Evolutionary conservation across 1,284 basidiomycete species (phyloP).

Genomic region (Trichosporon asahii): DNA sequence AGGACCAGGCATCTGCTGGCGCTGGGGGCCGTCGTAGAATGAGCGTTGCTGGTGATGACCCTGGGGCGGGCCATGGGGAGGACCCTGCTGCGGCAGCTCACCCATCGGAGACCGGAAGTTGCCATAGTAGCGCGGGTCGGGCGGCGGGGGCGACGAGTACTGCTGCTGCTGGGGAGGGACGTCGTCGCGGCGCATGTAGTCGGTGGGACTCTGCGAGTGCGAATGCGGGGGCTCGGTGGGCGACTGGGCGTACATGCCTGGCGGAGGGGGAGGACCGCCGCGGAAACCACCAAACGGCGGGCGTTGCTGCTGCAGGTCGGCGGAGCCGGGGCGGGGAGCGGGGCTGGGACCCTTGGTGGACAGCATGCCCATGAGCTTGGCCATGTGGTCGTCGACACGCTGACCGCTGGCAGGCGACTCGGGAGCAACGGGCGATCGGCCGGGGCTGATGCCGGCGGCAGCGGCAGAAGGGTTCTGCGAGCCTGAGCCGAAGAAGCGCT

Average conservation of each 20-base stretch:
- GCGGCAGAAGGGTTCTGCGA: background rate
- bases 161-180: slow-evolving; percentile 14
- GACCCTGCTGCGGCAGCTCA: slow-evolving; percentile 10
- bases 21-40: slow-evolving; percentile 10
- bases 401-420: background rate
- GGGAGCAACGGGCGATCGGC: background rate
- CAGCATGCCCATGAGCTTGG: slow-evolving; percentile 44
- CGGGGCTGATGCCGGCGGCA: slow-evolving; percentile 2
- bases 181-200: slow-evolving; percentile 14
- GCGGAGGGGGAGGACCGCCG: slow-evolving; percentile 14
- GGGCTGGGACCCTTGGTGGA: slow-evolving; percentile 28
- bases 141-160: slow-evolving; percentile 19
- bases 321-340: slow-evolving; percentile 18
- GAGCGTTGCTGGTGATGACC: slow-evolving; percentile 9
- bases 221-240: slow-evolving; percentile 10
- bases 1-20: slow-evolving; percentile 14
- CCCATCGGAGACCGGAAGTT: slow-evolving; percentile 14
- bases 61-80: background rate
- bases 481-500: slow-evolving; percentile 38
- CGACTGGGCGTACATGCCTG: slow-evolving; percentile 21
- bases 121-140: slow-evolving; percentile 17
- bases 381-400: slow-evolving; percentile 37
- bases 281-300: slow-evolving; percentile 12
- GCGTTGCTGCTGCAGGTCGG: slow-evolving; percentile 17
- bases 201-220: slow-evolving; percentile 15